Evolutionary conservation across 2,329 filamentous ascomycete genomes (phyloP).

Genomic region (Proliferodiscus dingleyae): DNA sequence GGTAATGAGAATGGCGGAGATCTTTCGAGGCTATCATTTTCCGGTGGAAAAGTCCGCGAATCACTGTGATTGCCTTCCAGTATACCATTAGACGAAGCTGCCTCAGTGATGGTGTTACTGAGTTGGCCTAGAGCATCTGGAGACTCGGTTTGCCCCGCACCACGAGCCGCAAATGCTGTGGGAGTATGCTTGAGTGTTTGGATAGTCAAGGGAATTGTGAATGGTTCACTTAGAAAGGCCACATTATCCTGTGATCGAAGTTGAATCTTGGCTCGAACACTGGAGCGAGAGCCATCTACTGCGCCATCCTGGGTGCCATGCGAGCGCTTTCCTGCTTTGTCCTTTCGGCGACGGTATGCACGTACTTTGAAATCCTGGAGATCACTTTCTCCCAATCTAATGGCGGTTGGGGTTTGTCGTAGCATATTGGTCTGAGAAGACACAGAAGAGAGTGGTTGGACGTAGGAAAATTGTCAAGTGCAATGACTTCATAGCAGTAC

Average conservation of each 20-base stretch:
- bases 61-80: neutral
- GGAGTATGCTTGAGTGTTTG: neutral
- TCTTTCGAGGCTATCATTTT: constrained; percentile 2
- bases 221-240: neutral
- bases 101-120: neutral
- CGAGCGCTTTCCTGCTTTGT: constrained; percentile 2
- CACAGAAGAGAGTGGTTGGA: neutral
- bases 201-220: neutral
- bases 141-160: neutral
- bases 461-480: neutral
- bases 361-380: constrained; percentile 24
- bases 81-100: neutral
- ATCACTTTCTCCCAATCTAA: constrained; percentile 23
- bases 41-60: neutral
- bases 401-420: constrained; percentile 22
- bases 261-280: neutral
- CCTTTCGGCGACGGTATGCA: constrained; percentile 7
- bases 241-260: neutral
- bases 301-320: constrained; percentile 4
- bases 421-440: constrained; percentile 22
- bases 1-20: constrained; percentile 11
- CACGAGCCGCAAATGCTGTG: neutral
- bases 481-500: too few relatives aligned
- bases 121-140: neutral
- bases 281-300: neutral